phyloP scores from a whole-genome alignment of 441 rosid species.

The Adansonia grandidieri region DNA sequence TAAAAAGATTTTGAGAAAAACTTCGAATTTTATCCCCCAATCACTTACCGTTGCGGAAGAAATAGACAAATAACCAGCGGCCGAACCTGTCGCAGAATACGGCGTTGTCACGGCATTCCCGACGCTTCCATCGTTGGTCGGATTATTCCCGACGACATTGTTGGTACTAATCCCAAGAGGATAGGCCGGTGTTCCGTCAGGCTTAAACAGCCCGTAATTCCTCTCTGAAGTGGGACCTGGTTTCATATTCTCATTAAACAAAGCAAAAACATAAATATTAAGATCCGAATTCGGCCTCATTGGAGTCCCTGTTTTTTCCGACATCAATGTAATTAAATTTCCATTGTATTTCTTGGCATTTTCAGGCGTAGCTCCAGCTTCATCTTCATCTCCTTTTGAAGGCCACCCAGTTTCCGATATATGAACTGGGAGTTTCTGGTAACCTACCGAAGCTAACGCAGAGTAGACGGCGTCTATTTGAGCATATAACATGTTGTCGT shows the following conservation, averaged over 20 bases:
- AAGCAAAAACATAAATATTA: conserved; percentile 68
- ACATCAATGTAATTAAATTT: conserved; percentile 65
- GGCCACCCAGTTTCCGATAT: conserved; percentile 99
- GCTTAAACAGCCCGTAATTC: conserved; percentile 90
- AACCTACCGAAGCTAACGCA: conserved; percentile 67
- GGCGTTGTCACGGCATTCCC: conserved; percentile 23
- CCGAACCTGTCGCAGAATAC: conserved; percentile 45
- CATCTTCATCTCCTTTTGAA: conserved; percentile 85
- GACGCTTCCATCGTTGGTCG: conserved; percentile 25
- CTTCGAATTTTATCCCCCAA: background rate
- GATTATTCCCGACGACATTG: conserved; percentile 31
- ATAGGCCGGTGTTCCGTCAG: conserved; percentile 78
- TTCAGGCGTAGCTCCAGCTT: conserved; percentile 73
- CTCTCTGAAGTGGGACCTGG: conserved; percentile 95
- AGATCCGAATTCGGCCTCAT: conserved; percentile 62
- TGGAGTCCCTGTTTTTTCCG: conserved; percentile 74
- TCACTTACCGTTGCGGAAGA: conserved; percentile 58
- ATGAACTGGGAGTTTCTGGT: conserved; percentile 58
- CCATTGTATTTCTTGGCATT: conserved; percentile 87
- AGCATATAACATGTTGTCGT: conserved; percentile 88
- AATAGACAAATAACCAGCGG: conserved; percentile 76
- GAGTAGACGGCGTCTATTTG: conserved; percentile 84
- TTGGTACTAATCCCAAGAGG: conserved; percentile 48
- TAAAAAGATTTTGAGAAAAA: background rate
- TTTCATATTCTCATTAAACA: conserved; percentile 93